Evolutionary conservation across 106 monocot species (phyloP).

Genomic region (Apostasia shenzhenica): DNA sequence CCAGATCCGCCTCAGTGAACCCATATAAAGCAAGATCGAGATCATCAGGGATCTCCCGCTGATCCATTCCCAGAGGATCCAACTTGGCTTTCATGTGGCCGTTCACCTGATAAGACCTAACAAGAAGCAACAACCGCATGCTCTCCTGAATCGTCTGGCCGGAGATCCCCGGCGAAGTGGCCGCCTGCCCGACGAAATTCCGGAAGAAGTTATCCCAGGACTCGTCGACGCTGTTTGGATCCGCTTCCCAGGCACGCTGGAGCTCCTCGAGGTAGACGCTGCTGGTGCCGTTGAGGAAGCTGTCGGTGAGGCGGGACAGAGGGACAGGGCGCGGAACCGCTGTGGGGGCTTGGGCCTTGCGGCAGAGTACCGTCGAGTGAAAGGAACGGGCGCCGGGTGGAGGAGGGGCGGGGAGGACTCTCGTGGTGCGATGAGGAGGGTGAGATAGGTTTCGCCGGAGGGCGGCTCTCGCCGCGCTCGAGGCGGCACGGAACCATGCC

Average conservation of each 20-base stretch:
- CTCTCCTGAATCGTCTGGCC: slow-evolving; percentile 98
- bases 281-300: slow-evolving; percentile 84
- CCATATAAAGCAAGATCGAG: slow-evolving; percentile 58
- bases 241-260: slow-evolving; percentile 85
- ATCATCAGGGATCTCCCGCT: slow-evolving; percentile 51
- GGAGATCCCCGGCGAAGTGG: slow-evolving; percentile 68
- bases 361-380: slow-evolving; percentile 23
- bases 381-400: slow-evolving; percentile 19
- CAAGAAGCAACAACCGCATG: slow-evolving; percentile 81
- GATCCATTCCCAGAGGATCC: slow-evolving; percentile 68
- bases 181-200: slow-evolving; percentile 79
- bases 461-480: slow-evolving; percentile 22
- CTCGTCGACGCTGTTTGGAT: slow-evolving; percentile 81
- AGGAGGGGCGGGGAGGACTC: slow-evolving; percentile 3
- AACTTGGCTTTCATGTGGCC: slow-evolving; percentile 91
- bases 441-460: slow-evolving; percentile 32
- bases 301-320: slow-evolving; percentile 70
- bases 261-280: slow-evolving; percentile 96
- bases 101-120: slow-evolving; percentile 79
- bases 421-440: slow-evolving; percentile 17
- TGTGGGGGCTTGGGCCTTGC: slow-evolving; percentile 24
- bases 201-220: slow-evolving; percentile 97
- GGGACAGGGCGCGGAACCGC: slow-evolving; percentile 69
- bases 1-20: slow-evolving; percentile 75
- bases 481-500: slow-evolving; percentile 57